Percentiles rank a stretch among this genome's conserved stretches.
Conservation (phyloP, 2,329 filamentous ascomycete genomes). For the Trichoderma aggressivum region DNA sequence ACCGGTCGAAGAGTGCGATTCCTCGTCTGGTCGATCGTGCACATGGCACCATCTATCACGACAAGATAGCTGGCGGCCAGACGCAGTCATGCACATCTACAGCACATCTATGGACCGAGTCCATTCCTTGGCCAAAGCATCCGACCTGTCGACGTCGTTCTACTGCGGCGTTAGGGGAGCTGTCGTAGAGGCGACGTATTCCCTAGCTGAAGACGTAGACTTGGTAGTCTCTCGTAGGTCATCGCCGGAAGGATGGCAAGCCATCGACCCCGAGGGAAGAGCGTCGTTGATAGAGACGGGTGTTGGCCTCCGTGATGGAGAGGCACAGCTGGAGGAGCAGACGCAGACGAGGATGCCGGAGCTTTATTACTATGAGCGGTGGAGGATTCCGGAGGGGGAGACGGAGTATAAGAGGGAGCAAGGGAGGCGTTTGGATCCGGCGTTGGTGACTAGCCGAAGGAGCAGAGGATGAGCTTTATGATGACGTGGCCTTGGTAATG, state of each 20-base stretch:
- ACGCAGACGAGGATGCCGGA: conserved; percentile 24
- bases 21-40: conserved; percentile 35
- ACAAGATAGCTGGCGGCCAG: conserved; percentile 46
- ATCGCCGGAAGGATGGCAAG: conserved; percentile 28
- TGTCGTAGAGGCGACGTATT: conserved; percentile 42
- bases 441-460: neutral
- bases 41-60: conserved; percentile 47
- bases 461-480: neutral
- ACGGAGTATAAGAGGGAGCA: neutral
- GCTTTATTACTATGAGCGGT: conserved; percentile 19
- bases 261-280: conserved; percentile 18
- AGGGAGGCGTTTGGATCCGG: conserved; percentile 11
- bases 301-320: conserved; percentile 27
- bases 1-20: conserved; percentile 37
- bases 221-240: conserved; percentile 13
- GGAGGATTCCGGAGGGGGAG: neutral
- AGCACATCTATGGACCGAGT: conserved; percentile 33
- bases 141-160: conserved; percentile 45
- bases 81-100: conserved; percentile 46
- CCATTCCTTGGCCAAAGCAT: conserved; percentile 47
- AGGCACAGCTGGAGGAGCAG: conserved; percentile 16
- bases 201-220: conserved; percentile 27
- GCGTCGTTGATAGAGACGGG: conserved; percentile 33
- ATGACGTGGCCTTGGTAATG: neutral
- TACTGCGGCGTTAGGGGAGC: conserved; percentile 49